phyloP scores from a whole-genome alignment of 169 alveolate species.

The Besnoitia besnoiti region DNA sequence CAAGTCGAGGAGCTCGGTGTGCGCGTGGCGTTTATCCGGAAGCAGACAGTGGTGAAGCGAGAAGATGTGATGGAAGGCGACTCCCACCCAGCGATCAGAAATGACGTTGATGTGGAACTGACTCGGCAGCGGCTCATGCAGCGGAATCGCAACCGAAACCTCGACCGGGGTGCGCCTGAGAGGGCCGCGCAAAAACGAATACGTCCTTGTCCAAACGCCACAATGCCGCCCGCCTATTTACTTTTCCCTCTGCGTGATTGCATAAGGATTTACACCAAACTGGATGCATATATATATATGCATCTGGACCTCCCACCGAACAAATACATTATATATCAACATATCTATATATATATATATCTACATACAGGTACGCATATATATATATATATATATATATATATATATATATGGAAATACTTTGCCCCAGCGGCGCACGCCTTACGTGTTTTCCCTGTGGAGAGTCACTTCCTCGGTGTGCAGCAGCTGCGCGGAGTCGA shows the following conservation, averaged over 20 bases:
- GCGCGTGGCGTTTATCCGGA: conserved; percentile 69
- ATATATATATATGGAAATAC: not conserved
- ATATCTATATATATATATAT: not conserved
- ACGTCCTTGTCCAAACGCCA: too few species aligned
- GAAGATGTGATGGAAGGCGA: conserved; percentile 32
- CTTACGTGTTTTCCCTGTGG: conserved; percentile 34
- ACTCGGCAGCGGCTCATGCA: conserved; percentile 67
- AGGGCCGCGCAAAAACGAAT: not conserved
- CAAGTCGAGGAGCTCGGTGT: conserved; percentile 72
- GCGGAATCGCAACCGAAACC: conserved; percentile 69
- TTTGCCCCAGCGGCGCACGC: too few species aligned
- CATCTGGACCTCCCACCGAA: not conserved
- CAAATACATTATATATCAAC: not conserved
- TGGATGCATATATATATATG: not conserved
- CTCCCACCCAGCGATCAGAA: conserved; percentile 72
- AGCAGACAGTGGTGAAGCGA: conserved; percentile 60
- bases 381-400: not conserved
- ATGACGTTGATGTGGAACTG: conserved; percentile 67
- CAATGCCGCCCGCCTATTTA: too few species aligned
- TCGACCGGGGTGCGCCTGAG: not conserved
- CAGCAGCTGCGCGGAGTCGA: conserved; percentile 55
- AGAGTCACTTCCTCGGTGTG: conserved; percentile 67
- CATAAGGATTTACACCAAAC: too few species aligned
- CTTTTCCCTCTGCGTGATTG: too few species aligned
- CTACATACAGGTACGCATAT: not conserved